Conservation (phyloP, 306 rosid genomes). For the Phaseolus lunatus region DNA sequence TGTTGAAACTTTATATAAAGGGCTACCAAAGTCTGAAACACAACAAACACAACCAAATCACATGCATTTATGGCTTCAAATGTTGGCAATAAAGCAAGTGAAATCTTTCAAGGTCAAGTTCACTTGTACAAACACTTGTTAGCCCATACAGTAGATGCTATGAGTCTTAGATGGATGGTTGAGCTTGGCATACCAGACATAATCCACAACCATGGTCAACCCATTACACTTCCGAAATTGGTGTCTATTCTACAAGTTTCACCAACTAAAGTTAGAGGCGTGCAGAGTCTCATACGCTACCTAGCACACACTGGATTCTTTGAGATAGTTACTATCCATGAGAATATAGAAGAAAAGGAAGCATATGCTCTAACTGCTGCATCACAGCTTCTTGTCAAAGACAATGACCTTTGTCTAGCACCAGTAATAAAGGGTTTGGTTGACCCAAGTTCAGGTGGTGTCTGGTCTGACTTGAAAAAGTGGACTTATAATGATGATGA, state of each 20-base stretch:
- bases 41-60: background rate
- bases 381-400: conserved; percentile 27
- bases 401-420: background rate
- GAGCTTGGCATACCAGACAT: conserved; percentile 31
- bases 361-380: conserved; percentile 46
- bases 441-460: background rate
- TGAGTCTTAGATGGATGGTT: conserved; percentile 36
- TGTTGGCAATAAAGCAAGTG: background rate
- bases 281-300: conserved; percentile 44
- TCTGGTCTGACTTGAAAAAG: background rate
- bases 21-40: background rate
- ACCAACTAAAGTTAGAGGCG: conserved; percentile 11
- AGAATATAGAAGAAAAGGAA: conserved; percentile 30
- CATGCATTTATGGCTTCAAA: background rate
- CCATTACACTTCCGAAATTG: conserved; percentile 46
- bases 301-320: conserved; percentile 46
- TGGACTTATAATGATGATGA: conserved; percentile 26
- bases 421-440: background rate
- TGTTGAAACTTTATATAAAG: conserved; percentile 9
- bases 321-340: background rate
- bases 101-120: conserved; percentile 28
- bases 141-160: background rate
- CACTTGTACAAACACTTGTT: conserved; percentile 5
- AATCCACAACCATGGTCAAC: conserved; percentile 41
- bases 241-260: conserved; percentile 45